Base-by-base conservation (phyloP, 768 basidiomycete species). In the Mycena latifolia region DNA sequence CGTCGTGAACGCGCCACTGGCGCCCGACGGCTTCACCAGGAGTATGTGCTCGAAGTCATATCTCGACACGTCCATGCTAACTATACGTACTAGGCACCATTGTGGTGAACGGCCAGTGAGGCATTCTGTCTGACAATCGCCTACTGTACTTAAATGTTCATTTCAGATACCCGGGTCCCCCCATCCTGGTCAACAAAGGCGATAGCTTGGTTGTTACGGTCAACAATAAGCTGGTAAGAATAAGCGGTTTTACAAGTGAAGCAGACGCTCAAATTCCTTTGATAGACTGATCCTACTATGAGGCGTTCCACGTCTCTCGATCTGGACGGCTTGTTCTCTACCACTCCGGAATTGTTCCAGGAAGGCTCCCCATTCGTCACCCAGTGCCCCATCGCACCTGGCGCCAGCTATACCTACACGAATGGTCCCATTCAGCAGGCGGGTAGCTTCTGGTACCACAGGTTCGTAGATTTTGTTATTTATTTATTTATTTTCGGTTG, bases 381-480 rank as follows among this genome's bases (percentile, higher is more conserved):
- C n/a, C 41, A 45, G 29, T 84, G 83, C 61, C 83, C 83, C 20
- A 78, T 82, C 45, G 76, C 67, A 50, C 78, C 81, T 17, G 75
- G 75, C n/a, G 67, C 76, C 14, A 76, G 71, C 52, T 84, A 80
- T 69, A 76, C 75, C 35, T 79, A 83, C 66, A 72, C 72, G 29
- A 76, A 83, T 63, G 75, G 75, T 48, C 66, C 77, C 41, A 71
- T 71, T 48, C 65, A 74, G 11, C 84, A 84, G 65, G 72, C 79
- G 11, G 83, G 83, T 17, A 84, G 82, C 0, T 85, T 75, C 67
- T 85, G 83, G 84, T 76, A 77, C 65, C 77, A 77, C 69, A 75
- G 72, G 54, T 55, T 43, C 27, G 54, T 18, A n/a, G n/a, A n/a
- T n/a, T n/a, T n/a, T n/a, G n/a, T 28, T 8, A 9, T 28, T 55